A percentile compares a stretch with the other conserved stretches of the same genome.
Evolutionary conservation across 257 asterid species (phyloP).

Genomic region (Mitragyna speciosa): DNA sequence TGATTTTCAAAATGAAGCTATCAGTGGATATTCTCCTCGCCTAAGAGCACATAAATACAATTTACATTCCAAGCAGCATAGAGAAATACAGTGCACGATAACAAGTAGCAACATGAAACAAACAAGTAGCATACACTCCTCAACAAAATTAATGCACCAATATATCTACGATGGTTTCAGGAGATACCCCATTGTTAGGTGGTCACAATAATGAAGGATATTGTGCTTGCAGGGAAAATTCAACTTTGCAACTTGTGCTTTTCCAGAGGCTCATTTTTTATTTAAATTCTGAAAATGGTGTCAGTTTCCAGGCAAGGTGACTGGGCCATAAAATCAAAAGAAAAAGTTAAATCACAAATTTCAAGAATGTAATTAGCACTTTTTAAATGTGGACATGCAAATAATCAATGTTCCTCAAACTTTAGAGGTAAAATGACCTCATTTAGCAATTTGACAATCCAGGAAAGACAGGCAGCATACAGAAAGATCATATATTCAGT

Average conservation of each 20-base stretch:
- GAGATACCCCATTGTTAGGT: background rate
- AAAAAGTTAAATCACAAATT: no score
- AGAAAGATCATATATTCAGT: no score
- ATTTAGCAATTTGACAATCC: background rate
- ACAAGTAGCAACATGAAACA: background rate
- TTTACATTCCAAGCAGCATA: background rate
- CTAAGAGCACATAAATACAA: background rate
- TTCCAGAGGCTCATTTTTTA: background rate
- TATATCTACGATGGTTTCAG: background rate
- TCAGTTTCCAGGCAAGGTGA: background rate
- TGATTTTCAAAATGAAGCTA: background rate
- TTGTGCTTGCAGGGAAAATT: background rate
- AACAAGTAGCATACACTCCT: background rate
- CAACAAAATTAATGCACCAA: no score
- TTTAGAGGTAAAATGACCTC: background rate
- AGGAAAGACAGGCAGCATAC: no score
- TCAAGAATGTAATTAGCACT: background rate
- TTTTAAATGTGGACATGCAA: background rate
- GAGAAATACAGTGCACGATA: background rate
- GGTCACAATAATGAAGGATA: background rate
- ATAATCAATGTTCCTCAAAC: no score
- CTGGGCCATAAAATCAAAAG: background rate
- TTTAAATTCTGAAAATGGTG: no score
- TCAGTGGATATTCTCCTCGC: background rate
- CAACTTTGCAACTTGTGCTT: background rate